These are phyloP conservation scores for Backusella parvicylindrica DNA, from an alignment of 192 early-diverging fungal genomes.

Conservation along the genomic window DNA sequence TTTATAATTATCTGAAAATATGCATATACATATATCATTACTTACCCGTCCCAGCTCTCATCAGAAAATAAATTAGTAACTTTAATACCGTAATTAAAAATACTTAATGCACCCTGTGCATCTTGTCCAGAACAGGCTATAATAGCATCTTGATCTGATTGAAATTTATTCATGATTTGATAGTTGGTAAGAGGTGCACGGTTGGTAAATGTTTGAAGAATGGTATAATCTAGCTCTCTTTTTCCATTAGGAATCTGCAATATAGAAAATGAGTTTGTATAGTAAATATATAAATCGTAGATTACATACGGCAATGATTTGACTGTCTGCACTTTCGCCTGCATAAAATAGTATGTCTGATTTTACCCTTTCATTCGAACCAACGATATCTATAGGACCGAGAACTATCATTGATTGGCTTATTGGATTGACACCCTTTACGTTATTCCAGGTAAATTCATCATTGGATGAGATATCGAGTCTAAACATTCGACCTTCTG, in stretches of 20 bases:
- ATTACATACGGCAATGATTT: slow-evolving; percentile 17
- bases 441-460: neutral
- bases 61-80: neutral
- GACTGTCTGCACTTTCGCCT: slow-evolving; percentile 26
- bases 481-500: slow-evolving; percentile 13
- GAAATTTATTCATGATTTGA: neutral
- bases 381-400: neutral
- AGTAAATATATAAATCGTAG: neutral
- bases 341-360: slow-evolving; percentile 21
- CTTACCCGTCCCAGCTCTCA: slow-evolving; percentile 12
- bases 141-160: neutral
- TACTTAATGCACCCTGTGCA: slow-evolving; percentile 4
- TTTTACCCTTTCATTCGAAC: neutral
- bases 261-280: neutral
- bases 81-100: neutral
- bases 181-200: slow-evolving; percentile 24
- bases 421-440: slow-evolving; percentile 3
- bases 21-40: too few species aligned
- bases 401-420: slow-evolving; percentile 20
- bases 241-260: neutral
- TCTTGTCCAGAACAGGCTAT: slow-evolving; percentile 24
- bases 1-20: neutral
- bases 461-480: slow-evolving; percentile 4
- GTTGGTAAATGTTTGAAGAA: slow-evolving; percentile 13
- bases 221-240: neutral